phyloP scores from a whole-genome alignment of 306 rosid genomes.

The Castanopsis chinensis region DNA sequence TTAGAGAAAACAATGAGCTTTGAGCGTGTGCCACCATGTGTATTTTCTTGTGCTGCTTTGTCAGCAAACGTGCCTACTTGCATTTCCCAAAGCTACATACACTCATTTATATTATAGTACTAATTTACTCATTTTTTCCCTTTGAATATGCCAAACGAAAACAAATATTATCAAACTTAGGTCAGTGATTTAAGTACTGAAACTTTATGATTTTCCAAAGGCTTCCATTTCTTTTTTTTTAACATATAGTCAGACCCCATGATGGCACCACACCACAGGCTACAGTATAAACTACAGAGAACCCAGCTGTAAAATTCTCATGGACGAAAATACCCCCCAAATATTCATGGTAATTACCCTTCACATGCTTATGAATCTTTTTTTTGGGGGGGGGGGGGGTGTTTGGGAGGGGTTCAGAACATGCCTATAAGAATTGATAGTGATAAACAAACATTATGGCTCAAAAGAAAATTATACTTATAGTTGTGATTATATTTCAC shows the following conservation, averaged over 20 bases:
- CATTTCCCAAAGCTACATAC: constrained; percentile 6
- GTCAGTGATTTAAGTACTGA: neutral
- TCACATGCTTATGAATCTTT: neutral
- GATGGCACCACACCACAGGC: neutral
- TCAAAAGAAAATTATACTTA: too few relatives aligned
- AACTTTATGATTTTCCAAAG: constrained; percentile 19
- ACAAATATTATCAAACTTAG: neutral
- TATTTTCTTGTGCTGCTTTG: constrained; percentile 16
- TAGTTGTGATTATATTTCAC: too few relatives aligned
- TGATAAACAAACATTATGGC: too few relatives aligned
- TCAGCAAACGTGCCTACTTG: constrained; percentile 22
- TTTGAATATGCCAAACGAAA: neutral
- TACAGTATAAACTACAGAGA: neutral
- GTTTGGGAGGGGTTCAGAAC: too few relatives aligned
- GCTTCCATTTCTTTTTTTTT: neutral
- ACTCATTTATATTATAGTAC: neutral
- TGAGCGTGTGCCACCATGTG: constrained; percentile 17
- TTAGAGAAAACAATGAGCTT: neutral
- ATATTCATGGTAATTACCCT: neutral
- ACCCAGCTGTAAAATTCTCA: constrained; percentile 2
- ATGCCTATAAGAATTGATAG: too few relatives aligned
- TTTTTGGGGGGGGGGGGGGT: too few relatives aligned
- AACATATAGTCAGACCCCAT: constrained; percentile 26
- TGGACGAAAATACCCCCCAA: constrained; percentile 21
- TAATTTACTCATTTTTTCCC: neutral